Evolutionary conservation across 176 grass and related monocot genomes (phyloP), one percentile per base, ranked within the genome.

Genomic region (Zizania latifolia): DNA sequence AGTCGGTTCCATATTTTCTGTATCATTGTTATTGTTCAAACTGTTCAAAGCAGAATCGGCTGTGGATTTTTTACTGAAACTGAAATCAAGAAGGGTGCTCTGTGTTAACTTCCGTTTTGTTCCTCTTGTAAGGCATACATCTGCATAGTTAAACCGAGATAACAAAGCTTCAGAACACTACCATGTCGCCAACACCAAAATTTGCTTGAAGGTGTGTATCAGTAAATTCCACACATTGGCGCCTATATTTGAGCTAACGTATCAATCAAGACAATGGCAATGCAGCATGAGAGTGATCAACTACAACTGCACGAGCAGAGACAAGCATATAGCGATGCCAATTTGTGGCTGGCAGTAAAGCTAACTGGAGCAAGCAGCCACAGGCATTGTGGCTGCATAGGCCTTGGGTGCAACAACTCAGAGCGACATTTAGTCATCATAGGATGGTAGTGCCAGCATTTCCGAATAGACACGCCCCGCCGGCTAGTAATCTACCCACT

Each of bases 21-120:
- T 74, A 38, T 81, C 14, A 1, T 26, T 26, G 27, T 24, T 78
- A 14, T 67, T 74, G 22, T 65, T 31, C 72, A 81, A 15, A 71
- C 11, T 58, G 29, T 56, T 53, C 55, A 31, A 34, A 54, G 27
- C 41, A 1, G 28, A 22, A 65, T 85, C 56, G 55, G 4, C 62
- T 22, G 45, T 68, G 39, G 45, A 7, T 21, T 63, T 70, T 77
- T 72, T 88, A 56, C 70, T 82, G 62, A 93, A 94, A 56, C 81
- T 85, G 80, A 98, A 98, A 75, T 92, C 89, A 66, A 98, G 84
- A 90, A 98, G 91, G 51, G 86, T 98, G 71, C 67, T 74, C 44
- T 98, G 95, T 13, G 84, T 88, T 37, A 90, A 56, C 69, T 94
- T 98, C 21, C 95, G 64, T 40, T 94, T 94, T 22, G 51, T 69